A percentile compares a stretch with the other conserved stretches of the same genome.
These are phyloP conservation scores for Graphilbum ipis-grandicollis DNA, from an alignment of 2,329 filamentous ascomycete genomes.

Conservation along the genomic window DNA sequence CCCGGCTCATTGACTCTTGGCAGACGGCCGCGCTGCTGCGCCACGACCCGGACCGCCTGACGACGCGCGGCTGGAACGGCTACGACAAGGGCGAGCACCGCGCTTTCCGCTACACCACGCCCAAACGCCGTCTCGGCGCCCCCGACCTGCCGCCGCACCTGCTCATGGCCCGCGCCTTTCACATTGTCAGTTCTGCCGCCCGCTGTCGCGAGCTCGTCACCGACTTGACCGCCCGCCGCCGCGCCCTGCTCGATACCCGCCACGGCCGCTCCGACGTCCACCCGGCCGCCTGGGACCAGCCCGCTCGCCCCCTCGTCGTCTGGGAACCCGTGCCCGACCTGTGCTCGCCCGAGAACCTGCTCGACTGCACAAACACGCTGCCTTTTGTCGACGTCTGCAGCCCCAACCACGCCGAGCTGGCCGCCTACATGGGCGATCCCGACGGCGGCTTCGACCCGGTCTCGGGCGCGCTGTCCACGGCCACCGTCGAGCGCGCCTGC, in stretches of 20 bases:
- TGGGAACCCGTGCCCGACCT: conserved; percentile 94
- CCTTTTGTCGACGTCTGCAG: conserved; percentile 45
- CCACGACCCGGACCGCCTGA: conserved; percentile 47
- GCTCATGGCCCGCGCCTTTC: conserved; percentile 60
- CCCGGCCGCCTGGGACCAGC: background rate
- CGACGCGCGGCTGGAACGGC: conserved; percentile 85
- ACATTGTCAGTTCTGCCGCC: conserved; percentile 67
- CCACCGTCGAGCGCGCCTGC: conserved; percentile 38
- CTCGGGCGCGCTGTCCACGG: conserved; percentile 34
- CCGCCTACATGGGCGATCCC: conserved; percentile 57
- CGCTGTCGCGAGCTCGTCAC: conserved; percentile 62
- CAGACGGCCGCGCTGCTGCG: conserved; percentile 56
- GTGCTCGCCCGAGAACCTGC: conserved; percentile 52
- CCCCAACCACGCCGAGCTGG: conserved; percentile 84
- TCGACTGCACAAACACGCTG: conserved; percentile 46
- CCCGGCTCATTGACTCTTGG: conserved; percentile 53
- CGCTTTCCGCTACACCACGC: conserved; percentile 75
- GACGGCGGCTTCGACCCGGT: conserved; percentile 33
- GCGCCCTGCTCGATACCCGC: background rate
- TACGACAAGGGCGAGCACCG: conserved; percentile 44
- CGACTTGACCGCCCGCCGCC: conserved; percentile 43
- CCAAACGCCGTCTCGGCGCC: conserved; percentile 66
- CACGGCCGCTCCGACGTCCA: conserved; percentile 14
- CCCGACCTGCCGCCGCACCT: conserved; percentile 49
- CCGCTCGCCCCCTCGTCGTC: conserved; percentile 51